These are phyloP conservation scores for Phytopythium chamaehyphon DNA, from an alignment of 352 stramenopile species.

Conservation along the genomic window DNA sequence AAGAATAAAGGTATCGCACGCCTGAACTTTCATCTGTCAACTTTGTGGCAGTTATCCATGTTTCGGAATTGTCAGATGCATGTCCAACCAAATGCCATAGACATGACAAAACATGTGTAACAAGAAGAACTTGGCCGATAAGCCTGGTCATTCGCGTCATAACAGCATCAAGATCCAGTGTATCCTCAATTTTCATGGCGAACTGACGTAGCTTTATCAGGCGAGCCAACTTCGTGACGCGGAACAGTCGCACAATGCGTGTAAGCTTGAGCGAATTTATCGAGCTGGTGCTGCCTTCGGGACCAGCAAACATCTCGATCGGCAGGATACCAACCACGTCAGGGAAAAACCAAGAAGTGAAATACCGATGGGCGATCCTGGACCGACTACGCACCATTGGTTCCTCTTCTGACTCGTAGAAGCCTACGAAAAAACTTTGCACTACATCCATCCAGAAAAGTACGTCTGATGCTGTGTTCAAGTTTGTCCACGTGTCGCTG, in stretches of 20 bases:
- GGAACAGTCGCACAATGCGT: constrained; percentile 54
- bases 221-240: constrained; percentile 65
- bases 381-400: constrained; percentile 39
- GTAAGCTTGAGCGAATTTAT: constrained; percentile 65
- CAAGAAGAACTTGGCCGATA: constrained; percentile 60
- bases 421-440: constrained; percentile 72
- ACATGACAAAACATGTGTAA: constrained; percentile 71
- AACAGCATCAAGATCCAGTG: constrained; percentile 59
- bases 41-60: constrained; percentile 36
- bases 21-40: constrained; percentile 19
- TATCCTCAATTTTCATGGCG: constrained; percentile 66
- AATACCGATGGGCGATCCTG: constrained; percentile 45
- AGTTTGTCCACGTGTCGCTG: constrained; percentile 10
- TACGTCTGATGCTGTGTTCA: constrained; percentile 36
- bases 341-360: constrained; percentile 55
- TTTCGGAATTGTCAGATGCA: constrained; percentile 14
- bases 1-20: constrained; percentile 68
- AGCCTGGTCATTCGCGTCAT: constrained; percentile 56
- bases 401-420: constrained; percentile 61
- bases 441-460: constrained; percentile 65
- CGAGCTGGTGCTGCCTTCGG: constrained; percentile 23
- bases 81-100: constrained; percentile 77
- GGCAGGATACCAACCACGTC: constrained; percentile 49
- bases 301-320: constrained; percentile 40
- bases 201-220: constrained; percentile 71